Evolutionary conservation across 2,329 filamentous ascomycete species (phyloP).

Genomic region (Boeremia exigua): DNA sequence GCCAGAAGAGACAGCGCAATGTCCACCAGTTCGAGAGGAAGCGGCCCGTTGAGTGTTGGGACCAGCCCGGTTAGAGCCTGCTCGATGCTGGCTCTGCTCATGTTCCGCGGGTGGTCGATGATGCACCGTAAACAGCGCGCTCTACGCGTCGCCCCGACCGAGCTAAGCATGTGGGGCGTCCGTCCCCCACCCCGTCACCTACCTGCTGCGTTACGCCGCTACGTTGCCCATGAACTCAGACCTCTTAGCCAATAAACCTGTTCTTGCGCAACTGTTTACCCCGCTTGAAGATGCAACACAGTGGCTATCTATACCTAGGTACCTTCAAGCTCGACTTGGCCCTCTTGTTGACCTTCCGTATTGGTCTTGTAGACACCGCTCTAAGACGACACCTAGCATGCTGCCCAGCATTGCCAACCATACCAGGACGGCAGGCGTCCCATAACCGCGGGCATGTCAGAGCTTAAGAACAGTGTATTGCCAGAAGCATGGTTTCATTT

Average conservation of each 20-base stretch:
- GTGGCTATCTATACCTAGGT: not conserved
- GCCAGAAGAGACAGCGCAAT: constrained; percentile 42
- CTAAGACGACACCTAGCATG: constrained; percentile 5
- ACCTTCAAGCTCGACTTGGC: constrained; percentile 6
- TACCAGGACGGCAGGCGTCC: not conserved
- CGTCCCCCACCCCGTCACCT: no score
- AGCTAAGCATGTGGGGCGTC: not conserved
- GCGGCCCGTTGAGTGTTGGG: constrained; percentile 44
- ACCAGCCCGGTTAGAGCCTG: constrained; percentile 52
- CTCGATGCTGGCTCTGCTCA: constrained; percentile 35
- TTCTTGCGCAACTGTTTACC: not conserved
- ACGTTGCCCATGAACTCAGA: no score
- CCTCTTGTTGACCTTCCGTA: constrained; percentile 5
- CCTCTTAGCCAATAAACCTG: no score
- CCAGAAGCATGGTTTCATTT: not conserved
- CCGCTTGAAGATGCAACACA: not conserved
- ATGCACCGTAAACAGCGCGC: not conserved
- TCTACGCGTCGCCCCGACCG: not conserved
- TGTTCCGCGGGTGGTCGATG: constrained; percentile 3
- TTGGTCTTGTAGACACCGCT: not conserved
- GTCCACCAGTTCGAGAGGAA: constrained; percentile 43
- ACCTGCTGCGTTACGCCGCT: no score
- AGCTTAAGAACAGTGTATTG: not conserved
- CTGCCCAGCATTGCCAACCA: constrained; percentile 10
- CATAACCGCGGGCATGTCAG: not conserved